Base-by-base conservation (phyloP, 495 filamentous ascomycete species). In the Aspergillus sclerotioniger region DNA sequence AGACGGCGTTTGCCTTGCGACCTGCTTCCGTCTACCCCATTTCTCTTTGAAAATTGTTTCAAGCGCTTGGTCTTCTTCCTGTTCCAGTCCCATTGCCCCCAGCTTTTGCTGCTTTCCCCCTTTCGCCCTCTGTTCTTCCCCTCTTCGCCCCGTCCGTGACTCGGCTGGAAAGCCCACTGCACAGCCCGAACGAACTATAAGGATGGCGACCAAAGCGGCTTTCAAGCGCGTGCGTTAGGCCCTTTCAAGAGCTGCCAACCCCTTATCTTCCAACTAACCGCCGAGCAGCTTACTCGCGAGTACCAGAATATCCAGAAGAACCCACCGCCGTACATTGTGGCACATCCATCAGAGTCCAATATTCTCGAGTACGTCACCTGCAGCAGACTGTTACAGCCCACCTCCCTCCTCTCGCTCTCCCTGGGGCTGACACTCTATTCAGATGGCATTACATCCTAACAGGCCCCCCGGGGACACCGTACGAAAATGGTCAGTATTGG, bases 391-490 rank as follows among this genome's bases (percentile, higher is more conserved):
- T 17, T n/a, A 45, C n/a, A 15, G 35, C n/a, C 13, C 46, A n/a
- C n/a, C n/a, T n/a, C n/a, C n/a, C n/a, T n/a, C 0, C 10, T 25
- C 13, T 21, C 13, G 19, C 19, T 37, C 35, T 35, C 15, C 2
- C 3, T 43, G 16, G 21, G 29, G n/a, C 55, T 44, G 51, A 67
- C 54, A 5, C n/a, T 29, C 16, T n/a, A 32, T 49, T n/a, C 57
- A 91, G 89, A 80, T 98, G 93, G 94, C 94, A 98, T 76, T 98
- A 96, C 75, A 92, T 98, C 67, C 86, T 98, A 44, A 96, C 92
- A 20, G 95, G 94, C 6, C 94, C 94, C n/a, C 90, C 93, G 61
- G 81, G 88, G 21, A 98, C 94, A 1, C 93, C 94, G 1, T 98
- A 98, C 73, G 86, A 95, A 66, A 84, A 86, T 74, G 94, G 94